Percentiles rank a stretch among this genome's conserved stretches.
Conservation (phyloP, 2,329 filamentous ascomycete species). For the Clarireedia homoeocarpa region DNA sequence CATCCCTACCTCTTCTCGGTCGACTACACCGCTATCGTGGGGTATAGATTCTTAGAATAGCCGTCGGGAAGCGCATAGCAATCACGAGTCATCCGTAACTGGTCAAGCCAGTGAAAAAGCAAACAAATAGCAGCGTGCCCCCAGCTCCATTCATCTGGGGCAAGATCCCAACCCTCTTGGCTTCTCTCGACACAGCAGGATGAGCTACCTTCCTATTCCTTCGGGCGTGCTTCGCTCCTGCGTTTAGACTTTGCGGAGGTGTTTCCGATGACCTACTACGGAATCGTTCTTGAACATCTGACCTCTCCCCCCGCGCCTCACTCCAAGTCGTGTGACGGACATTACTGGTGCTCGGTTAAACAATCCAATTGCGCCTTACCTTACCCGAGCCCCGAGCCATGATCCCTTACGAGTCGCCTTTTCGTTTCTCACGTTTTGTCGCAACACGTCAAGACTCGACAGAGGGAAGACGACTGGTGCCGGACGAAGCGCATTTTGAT, state of each 20-base stretch:
- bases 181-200: neutral
- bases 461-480: no score
- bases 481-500: neutral
- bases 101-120: neutral
- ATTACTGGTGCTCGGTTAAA: neutral
- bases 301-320: constrained; percentile 4
- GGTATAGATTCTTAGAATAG: neutral
- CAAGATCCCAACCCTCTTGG: constrained; percentile 6
- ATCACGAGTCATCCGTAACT: constrained; percentile 4
- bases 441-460: no score
- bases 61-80: neutral
- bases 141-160: neutral
- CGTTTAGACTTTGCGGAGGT: neutral
- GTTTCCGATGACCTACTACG: constrained; percentile 6
- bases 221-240: neutral
- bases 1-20: neutral
- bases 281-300: constrained; percentile 10
- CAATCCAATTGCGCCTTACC: neutral
- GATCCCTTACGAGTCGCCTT: no score
- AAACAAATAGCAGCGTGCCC: neutral
- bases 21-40: constrained; percentile 5
- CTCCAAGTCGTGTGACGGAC: constrained; percentile 1
- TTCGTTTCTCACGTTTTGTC: no score
- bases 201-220: constrained; percentile 2
- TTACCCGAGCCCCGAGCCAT: neutral